Percentiles rank a stretch among this genome's conserved stretches.
phyloP scores from a whole-genome alignment of 352 stramenopile genomes.

The Phytophthora boehmeriae region DNA sequence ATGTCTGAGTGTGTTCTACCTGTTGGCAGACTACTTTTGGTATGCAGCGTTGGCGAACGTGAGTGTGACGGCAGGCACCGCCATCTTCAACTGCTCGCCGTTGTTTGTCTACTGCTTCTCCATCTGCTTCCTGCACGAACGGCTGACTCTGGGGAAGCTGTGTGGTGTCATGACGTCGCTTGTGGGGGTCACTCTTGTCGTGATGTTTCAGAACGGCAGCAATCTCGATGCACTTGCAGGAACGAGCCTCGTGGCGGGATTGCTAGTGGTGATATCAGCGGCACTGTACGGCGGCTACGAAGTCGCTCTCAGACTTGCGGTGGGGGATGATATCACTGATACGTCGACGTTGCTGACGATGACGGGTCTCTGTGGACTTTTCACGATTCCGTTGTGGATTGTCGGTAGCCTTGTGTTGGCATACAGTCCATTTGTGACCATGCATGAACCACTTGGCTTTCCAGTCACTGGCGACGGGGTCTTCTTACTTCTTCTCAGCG shows the following conservation, averaged over 20 bases:
- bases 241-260: constrained; percentile 40
- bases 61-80: constrained; percentile 48
- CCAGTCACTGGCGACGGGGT: constrained; percentile 37
- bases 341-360: constrained; percentile 54
- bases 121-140: constrained; percentile 58
- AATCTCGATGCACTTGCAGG: constrained; percentile 29
- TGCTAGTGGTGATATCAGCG: constrained; percentile 57
- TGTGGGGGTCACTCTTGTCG: constrained; percentile 49
- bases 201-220: constrained; percentile 46
- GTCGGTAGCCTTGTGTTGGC: constrained; percentile 43
- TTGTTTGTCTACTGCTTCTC: constrained; percentile 78
- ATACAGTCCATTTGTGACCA: constrained; percentile 35
- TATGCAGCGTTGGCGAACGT: constrained; percentile 52
- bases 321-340: constrained; percentile 48
- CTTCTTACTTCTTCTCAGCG: constrained; percentile 43
- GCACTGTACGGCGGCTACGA: constrained; percentile 59
- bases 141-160: constrained; percentile 42
- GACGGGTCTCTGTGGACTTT: constrained; percentile 49
- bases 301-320: constrained; percentile 44
- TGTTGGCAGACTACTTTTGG: constrained; percentile 63
- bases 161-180: constrained; percentile 52
- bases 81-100: constrained; percentile 65
- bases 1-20: constrained; percentile 54
- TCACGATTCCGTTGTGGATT: constrained; percentile 58
- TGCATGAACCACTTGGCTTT: constrained; percentile 54